Percentiles rank a stretch among this genome's conserved stretches.
Conservation (phyloP, 202 grass and related monocot species). For the Zoysia matrella region DNA sequence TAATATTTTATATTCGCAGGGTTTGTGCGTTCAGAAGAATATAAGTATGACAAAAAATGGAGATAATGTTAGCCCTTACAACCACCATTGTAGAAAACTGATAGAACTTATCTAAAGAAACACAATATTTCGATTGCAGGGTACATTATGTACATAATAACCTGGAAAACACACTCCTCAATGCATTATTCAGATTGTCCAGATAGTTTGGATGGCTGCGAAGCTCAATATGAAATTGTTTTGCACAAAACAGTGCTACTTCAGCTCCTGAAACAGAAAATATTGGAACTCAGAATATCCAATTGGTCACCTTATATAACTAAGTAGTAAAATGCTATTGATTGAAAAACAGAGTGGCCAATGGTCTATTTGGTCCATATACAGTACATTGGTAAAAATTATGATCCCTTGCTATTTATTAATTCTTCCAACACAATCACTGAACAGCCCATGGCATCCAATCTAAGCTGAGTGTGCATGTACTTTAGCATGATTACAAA, state of each 20-base stretch:
- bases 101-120: neutral
- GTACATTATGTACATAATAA: conserved; percentile 18
- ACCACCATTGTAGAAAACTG: neutral
- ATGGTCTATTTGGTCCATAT: neutral
- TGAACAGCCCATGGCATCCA: neutral
- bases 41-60: conserved; percentile 1
- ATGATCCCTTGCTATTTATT: neutral
- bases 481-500: neutral
- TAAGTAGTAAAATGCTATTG: neutral
- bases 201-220: neutral
- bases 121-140: conserved; percentile 4
- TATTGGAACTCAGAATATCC: neutral
- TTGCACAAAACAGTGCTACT: conserved; percentile 38
- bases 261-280: conserved; percentile 42
- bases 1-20: neutral
- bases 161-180: conserved; percentile 18
- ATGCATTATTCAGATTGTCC: neutral
- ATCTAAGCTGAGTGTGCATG: too few relatives aligned
- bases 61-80: neutral
- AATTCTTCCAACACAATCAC: neutral
- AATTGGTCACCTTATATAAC: neutral
- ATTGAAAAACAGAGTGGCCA: conserved; percentile 5
- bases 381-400: neutral
- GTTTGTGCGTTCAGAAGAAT: neutral
- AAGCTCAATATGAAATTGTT: neutral